Evolutionary conservation across 352 stramenopile genomes (phyloP).

Genomic region (Blastocystis sp.): DNA sequence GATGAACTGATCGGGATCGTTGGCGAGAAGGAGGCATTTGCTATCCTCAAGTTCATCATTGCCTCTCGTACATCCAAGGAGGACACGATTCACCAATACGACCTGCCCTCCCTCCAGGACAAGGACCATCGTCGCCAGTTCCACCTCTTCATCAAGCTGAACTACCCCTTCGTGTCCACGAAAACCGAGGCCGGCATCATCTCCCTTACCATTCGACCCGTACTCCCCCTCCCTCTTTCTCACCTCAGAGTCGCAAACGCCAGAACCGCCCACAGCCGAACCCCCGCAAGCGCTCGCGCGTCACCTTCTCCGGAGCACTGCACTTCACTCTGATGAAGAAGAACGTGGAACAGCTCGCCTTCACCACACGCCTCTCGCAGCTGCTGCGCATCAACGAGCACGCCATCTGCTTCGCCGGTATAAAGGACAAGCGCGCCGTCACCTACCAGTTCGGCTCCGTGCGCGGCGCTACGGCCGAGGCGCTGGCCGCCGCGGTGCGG

Average conservation of each 20-base stretch:
- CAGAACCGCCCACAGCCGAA: neutral
- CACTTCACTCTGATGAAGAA: constrained; percentile 12
- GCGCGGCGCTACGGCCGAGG: neutral
- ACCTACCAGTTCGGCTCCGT: constrained; percentile 30
- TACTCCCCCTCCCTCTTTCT: neutral
- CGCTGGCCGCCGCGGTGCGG: neutral
- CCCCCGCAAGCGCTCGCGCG: neutral
- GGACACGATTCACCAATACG: constrained; percentile 1
- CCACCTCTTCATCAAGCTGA: constrained; percentile 25
- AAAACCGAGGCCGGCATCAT: neutral
- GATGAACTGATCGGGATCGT: neutral
- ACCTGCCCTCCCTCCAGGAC: neutral
- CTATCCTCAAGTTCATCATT: neutral
- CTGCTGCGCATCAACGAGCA: neutral
- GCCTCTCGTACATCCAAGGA: neutral
- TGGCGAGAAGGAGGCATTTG: neutral
- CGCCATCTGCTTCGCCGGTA: neutral
- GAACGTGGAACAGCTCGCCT: neutral
- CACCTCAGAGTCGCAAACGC: constrained; percentile 8
- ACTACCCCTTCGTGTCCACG: constrained; percentile 4
- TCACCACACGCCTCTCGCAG: neutral
- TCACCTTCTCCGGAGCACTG: neutral
- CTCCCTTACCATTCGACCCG: neutral
- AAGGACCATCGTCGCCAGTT: constrained; percentile 12
- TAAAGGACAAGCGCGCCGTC: constrained; percentile 21